Base-by-base conservation (phyloP, 768 basidiomycete species). In the Tulasnella sp. region DNA sequence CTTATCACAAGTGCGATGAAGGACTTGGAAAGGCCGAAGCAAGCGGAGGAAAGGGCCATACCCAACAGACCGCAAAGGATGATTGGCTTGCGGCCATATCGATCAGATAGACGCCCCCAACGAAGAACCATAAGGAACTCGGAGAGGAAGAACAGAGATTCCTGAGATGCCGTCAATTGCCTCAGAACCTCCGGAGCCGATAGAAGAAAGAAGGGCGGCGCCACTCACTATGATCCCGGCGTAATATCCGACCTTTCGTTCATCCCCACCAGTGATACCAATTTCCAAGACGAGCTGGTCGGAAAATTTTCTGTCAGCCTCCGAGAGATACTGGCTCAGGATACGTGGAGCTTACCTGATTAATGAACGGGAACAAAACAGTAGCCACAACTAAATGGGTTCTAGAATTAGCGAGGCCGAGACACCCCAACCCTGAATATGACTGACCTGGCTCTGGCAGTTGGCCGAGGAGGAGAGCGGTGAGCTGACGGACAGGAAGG, bases 61-160 rank as follows among this genome's bases (percentile, higher is more conserved):
- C 81, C 81, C 8, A 79, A 2, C 3, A 79, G 77, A n/a, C 83
- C 82, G 56, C 31, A 39, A 40, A 82, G 27, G 56, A 83, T 80
- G 38, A 83, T 79, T 58, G 83, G 83, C 71, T 83, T 83, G 9
- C 83, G 78, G 21, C 83, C 83, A 44, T 82, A 58, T n/a, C 78
- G 75, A 75, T 83, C 83, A 19, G 83, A 79, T n/a, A 80, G 58
- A 18, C 80, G 73, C 31, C 81, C 81, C 81, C 81, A 82, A 14
- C 75, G 80, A 27, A 81, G 80, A 5, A 81, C 75, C 79, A 74
- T 62, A 27, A 19, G 24, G 56, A 74, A 71, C 58, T 81, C 80
- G 71, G 80, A 56, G 34, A 81, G 31, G 80, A 79, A 81, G 78
- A 82, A 82, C 31, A 81, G 40, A 18, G 80, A 81, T 71, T 79